Percentiles rank a stretch among this genome's conserved stretches.
These are phyloP conservation scores for Beauveria brongniartii DNA, from an alignment of 2,329 filamentous ascomycete species.

Conservation along the genomic window DNA sequence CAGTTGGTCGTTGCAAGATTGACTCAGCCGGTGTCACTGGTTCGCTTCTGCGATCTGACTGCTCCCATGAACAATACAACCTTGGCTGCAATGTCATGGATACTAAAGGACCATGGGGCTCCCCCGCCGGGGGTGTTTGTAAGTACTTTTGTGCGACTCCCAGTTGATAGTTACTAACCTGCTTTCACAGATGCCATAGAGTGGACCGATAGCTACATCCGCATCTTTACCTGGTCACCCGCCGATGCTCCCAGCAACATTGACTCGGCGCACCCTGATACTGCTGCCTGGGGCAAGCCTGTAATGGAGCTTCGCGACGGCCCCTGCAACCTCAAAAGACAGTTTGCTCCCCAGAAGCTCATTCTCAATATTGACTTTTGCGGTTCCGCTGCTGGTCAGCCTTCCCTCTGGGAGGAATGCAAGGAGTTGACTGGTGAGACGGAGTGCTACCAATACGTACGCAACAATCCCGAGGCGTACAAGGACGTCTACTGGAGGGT, in stretches of 20 bases:
- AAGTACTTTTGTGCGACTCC: constrained; percentile 27
- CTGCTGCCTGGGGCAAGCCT: constrained; percentile 20
- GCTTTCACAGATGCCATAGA: constrained; percentile 42
- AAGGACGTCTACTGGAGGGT: constrained; percentile 38
- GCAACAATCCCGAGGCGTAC: constrained; percentile 27
- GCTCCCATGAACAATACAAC: constrained; percentile 21
- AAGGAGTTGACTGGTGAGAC: constrained; percentile 15
- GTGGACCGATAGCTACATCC: constrained; percentile 54
- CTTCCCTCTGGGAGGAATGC: constrained; percentile 15
- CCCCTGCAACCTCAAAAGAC: constrained; percentile 20
- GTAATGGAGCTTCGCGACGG: constrained; percentile 16
- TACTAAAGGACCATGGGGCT: constrained; percentile 30
- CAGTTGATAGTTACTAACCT: no score
- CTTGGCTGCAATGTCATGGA: constrained; percentile 35
- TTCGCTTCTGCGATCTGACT: background rate
- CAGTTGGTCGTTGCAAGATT: constrained; percentile 29
- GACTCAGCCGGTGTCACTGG: constrained; percentile 23
- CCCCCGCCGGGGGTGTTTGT: constrained; percentile 32
- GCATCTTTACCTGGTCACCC: constrained; percentile 58
- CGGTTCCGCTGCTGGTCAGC: background rate
- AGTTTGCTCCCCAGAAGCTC: constrained; percentile 22
- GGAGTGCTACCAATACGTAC: constrained; percentile 31
- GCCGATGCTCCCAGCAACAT: constrained; percentile 50
- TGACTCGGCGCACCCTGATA: constrained; percentile 19
- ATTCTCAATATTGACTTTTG: constrained; percentile 18